These are phyloP conservation scores for Amniculicola lignicola DNA, from an alignment of 495 filamentous ascomycete genomes.

Conservation along the genomic window DNA sequence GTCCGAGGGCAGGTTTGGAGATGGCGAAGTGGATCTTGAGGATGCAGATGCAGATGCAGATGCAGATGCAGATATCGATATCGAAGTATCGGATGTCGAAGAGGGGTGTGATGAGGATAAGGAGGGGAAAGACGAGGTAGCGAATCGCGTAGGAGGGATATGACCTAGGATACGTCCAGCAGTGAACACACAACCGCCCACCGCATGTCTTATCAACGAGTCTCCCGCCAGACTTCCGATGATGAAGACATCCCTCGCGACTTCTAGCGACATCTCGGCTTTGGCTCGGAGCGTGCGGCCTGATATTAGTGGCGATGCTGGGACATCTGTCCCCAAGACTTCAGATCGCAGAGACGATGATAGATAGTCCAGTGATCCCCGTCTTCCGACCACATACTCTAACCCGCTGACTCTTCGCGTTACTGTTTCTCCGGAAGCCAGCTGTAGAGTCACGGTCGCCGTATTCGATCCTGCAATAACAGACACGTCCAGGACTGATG, in stretches of 20 bases:
- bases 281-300: constrained; percentile 56
- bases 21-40: not conserved
- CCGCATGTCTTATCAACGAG: constrained; percentile 61
- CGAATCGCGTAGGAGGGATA: constrained; percentile 1
- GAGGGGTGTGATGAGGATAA: not conserved
- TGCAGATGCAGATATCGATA: not conserved
- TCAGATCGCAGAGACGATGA: constrained; percentile 50
- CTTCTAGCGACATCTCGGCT: constrained; percentile 53
- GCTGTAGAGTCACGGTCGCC: constrained; percentile 49
- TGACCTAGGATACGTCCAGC: constrained; percentile 53
- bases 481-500: constrained; percentile 49
- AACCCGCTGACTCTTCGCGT: constrained; percentile 49
- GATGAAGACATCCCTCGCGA: constrained; percentile 56
- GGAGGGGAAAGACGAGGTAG: not conserved
- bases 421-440: constrained; percentile 47
- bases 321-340: constrained; percentile 44
- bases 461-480: constrained; percentile 15
- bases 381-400: constrained; percentile 61
- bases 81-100: not conserved
- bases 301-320: constrained; percentile 44
- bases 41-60: not conserved
- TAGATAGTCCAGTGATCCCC: constrained; percentile 58
- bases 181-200: constrained; percentile 59
- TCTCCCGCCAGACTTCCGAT: constrained; percentile 65
- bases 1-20: not conserved